Evolutionary conservation across 2,329 filamentous ascomycete genomes (phyloP).

Genomic region (Xylariaceae sp.): DNA sequence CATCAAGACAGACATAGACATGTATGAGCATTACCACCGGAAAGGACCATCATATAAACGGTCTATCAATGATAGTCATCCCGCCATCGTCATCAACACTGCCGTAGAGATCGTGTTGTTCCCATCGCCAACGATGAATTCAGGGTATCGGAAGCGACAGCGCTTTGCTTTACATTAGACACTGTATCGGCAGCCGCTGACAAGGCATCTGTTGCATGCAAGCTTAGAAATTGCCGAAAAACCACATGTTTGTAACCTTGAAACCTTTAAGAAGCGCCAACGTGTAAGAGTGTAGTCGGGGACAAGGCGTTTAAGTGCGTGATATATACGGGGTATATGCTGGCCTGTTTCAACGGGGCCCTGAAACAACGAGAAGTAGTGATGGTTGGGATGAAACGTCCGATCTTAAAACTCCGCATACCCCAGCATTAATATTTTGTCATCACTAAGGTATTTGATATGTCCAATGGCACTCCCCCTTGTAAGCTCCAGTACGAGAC

Average conservation of each 20-base stretch:
- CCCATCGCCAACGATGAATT: neutral
- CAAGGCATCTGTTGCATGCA: neutral
- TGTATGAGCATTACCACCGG: no score
- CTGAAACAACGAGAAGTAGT: slow-evolving; percentile 16
- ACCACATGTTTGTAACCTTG: no score
- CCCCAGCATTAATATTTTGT: neutral
- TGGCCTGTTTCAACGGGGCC: slow-evolving; percentile 14
- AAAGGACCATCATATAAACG: no score
- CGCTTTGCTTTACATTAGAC: slow-evolving; percentile 1
- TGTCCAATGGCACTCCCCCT: neutral
- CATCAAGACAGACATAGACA: no score
- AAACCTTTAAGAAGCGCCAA: no score
- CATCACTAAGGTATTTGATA: slow-evolving; percentile 1
- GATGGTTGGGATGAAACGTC: slow-evolving; percentile 20
- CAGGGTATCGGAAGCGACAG: slow-evolving; percentile 3
- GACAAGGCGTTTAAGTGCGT: neutral
- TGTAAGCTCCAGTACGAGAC: neutral
- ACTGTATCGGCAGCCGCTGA: slow-evolving; percentile 4
- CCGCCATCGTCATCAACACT: no score
- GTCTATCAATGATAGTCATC: no score
- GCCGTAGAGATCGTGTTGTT: no score
- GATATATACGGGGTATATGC: neutral
- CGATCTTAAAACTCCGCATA: neutral
- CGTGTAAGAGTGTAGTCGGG: neutral
- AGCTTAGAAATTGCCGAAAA: no score